Percentiles rank a stretch among this genome's conserved stretches.
Evolutionary conservation across 768 basidiomycete species (phyloP).

Genomic region (Tulasnella calospora): DNA sequence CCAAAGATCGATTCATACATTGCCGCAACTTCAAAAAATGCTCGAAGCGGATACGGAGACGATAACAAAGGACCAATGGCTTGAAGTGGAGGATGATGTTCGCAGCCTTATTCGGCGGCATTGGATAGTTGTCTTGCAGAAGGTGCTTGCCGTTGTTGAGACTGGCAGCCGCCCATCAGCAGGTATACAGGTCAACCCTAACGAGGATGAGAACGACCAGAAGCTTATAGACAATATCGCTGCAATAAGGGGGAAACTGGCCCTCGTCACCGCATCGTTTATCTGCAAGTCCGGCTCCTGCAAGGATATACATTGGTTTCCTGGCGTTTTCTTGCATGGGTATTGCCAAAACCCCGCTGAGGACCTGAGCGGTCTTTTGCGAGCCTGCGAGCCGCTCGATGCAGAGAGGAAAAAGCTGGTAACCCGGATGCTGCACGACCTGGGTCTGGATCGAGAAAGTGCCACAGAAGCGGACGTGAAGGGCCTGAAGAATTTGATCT

Average conservation of each 20-base stretch:
- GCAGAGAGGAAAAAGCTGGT: background rate
- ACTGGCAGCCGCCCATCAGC: background rate
- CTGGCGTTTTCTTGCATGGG: background rate
- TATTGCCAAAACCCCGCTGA: background rate
- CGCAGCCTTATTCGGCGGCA: background rate
- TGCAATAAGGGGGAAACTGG: background rate
- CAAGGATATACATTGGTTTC: background rate
- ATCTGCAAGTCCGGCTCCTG: background rate
- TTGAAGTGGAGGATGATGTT: background rate
- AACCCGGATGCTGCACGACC: background rate
- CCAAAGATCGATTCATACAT: background rate
- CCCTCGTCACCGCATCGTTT: background rate
- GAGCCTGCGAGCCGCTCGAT: background rate
- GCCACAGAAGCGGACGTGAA: background rate
- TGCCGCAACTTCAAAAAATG: background rate
- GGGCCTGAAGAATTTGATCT: background rate
- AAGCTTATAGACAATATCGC: background rate
- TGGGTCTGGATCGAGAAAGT: background rate
- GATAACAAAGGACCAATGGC: background rate
- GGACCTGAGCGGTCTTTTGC: background rate
- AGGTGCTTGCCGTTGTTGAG: background rate
- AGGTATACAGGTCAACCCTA: background rate
- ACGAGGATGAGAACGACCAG: background rate
- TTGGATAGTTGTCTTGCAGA: background rate
- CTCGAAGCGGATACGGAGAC: background rate